phyloP scores from a whole-genome alignment of 2,329 filamentous ascomycete species.

The Ophiosphaerella korrae region DNA sequence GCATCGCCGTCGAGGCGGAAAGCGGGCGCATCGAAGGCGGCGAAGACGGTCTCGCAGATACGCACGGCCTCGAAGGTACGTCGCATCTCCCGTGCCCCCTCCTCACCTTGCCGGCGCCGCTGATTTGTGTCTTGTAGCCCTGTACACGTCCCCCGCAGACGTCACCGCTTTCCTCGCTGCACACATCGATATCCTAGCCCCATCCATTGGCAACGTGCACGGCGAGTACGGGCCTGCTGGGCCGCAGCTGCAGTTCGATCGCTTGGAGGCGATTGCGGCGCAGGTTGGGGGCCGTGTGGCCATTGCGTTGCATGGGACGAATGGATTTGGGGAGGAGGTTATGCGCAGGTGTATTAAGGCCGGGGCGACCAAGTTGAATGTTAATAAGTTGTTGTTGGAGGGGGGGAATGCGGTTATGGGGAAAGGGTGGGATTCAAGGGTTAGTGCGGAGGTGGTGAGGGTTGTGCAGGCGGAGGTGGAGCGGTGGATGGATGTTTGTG shows the following conservation, averaged over 20 bases:
- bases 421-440: slow-evolving; percentile 37
- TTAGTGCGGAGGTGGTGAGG: slow-evolving; percentile 55
- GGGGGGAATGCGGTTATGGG: slow-evolving; percentile 52
- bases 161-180: slow-evolving; percentile 71
- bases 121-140: slow-evolving; percentile 15
- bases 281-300: slow-evolving; percentile 49
- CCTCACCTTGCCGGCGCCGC: no score
- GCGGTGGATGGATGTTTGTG: slow-evolving; percentile 57
- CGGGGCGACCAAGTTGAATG: slow-evolving; percentile 63
- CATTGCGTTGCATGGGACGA: slow-evolving; percentile 63
- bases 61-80: slow-evolving; percentile 62
- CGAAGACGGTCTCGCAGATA: slow-evolving; percentile 75
- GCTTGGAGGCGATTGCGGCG: slow-evolving; percentile 35
- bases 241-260: slow-evolving; percentile 40
- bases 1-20: slow-evolving; percentile 72
- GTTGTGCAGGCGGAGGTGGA: slow-evolving; percentile 51
- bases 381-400: slow-evolving; percentile 60
- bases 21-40: slow-evolving; percentile 72
- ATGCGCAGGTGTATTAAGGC: slow-evolving; percentile 58
- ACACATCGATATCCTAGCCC: slow-evolving; percentile 74
- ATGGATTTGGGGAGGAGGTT: slow-evolving; percentile 58
- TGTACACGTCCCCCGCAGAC: slow-evolving; percentile 70
- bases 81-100: no score
- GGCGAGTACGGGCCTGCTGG: slow-evolving; percentile 72
- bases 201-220: slow-evolving; percentile 76